Evolutionary conservation across 31 red algal species (phyloP).

Genomic region (Endocladia muricata): DNA sequence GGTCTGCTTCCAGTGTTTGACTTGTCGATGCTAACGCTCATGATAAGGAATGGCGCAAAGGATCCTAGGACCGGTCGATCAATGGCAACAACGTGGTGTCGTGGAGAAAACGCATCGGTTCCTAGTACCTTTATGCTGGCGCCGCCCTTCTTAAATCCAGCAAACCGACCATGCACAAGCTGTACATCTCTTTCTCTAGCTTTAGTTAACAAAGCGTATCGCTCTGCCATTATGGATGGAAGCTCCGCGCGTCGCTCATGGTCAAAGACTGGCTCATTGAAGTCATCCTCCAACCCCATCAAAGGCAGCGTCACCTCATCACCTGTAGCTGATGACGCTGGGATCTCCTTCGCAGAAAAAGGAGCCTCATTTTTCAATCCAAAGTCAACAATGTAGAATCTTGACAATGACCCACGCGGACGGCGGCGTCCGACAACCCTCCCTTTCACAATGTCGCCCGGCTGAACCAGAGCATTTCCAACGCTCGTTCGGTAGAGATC

Average conservation of each 20-base stretch:
- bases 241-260: constrained; percentile 40
- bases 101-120: constrained; percentile 62
- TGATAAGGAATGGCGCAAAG: constrained; percentile 70
- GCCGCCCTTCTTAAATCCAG: constrained; percentile 57
- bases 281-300: constrained; percentile 76
- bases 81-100: constrained; percentile 65
- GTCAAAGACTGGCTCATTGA: constrained; percentile 86
- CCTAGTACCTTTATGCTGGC: constrained; percentile 67
- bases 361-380: constrained; percentile 86
- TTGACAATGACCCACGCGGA: constrained; percentile 46
- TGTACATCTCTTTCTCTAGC: not conserved
- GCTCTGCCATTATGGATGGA: constrained; percentile 34
- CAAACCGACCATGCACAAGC: constrained; percentile 60
- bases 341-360: constrained; percentile 70
- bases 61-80: constrained; percentile 56
- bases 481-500: constrained; percentile 58
- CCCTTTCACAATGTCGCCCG: constrained; percentile 51
- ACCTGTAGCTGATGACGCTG: constrained; percentile 44
- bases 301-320: constrained; percentile 70
- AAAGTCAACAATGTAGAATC: constrained; percentile 86
- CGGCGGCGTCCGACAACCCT: constrained; percentile 47
- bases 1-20: not conserved
- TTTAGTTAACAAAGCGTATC: constrained; percentile 32
- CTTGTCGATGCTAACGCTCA: constrained; percentile 20
- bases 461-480: constrained; percentile 15